phyloP scores from a whole-genome alignment of 306 rosid species.

The Medicago lupulina region DNA sequence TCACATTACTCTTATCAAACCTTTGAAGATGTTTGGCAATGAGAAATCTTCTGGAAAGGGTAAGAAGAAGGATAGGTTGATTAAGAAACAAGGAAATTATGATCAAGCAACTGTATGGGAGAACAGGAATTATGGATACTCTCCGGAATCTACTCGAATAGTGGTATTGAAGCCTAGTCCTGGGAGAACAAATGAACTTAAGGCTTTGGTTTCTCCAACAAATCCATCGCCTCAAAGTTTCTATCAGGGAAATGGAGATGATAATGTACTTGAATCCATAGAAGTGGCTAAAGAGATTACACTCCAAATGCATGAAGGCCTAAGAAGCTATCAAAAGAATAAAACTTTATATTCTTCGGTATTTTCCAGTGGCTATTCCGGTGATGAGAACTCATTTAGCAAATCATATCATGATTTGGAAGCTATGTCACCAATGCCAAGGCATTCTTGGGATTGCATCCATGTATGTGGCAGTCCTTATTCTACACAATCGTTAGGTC shows the following conservation, averaged over 20 bases:
- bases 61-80: constrained; percentile 54
- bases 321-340: constrained; percentile 58
- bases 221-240: constrained; percentile 57
- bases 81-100: constrained; percentile 49
- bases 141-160: constrained; percentile 77
- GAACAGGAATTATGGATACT: constrained; percentile 47
- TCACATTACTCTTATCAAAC: constrained; percentile 83
- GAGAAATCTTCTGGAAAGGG: constrained; percentile 51
- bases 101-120: constrained; percentile 55
- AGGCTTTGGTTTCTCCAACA: constrained; percentile 61
- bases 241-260: constrained; percentile 55
- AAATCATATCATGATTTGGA: constrained; percentile 79
- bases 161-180: constrained; percentile 89
- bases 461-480: constrained; percentile 68
- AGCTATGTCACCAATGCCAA: constrained; percentile 70
- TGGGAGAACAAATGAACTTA: constrained; percentile 60
- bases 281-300: constrained; percentile 59
- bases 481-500: constrained; percentile 76
- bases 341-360: constrained; percentile 68
- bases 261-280: constrained; percentile 57
- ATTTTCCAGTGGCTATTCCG: constrained; percentile 76
- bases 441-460: constrained; percentile 86
- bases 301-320: constrained; percentile 52
- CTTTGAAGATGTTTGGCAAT: constrained; percentile 71
- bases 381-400: constrained; percentile 84